Percentiles rank a stretch among this genome's conserved stretches.
These are phyloP conservation scores for Aristolochia californica DNA, from an alignment of 164 flowering plant species.

Conservation along the genomic window DNA sequence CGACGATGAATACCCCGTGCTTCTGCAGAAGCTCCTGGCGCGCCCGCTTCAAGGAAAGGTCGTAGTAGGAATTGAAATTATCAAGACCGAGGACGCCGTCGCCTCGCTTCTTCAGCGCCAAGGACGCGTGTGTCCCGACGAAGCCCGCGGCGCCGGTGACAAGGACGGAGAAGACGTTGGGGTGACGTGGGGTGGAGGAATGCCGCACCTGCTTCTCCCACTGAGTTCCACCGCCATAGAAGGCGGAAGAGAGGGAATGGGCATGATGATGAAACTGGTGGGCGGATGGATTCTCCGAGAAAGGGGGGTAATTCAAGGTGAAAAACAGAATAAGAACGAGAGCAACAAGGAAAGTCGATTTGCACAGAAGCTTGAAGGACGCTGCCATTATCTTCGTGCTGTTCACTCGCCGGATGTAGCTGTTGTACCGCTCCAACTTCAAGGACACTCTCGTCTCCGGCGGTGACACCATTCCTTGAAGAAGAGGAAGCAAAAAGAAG, in stretches of 20 bases:
- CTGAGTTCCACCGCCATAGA: constrained; percentile 25
- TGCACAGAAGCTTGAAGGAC: constrained; percentile 77
- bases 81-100: constrained; percentile 90
- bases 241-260: constrained; percentile 35
- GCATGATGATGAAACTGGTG: constrained; percentile 22
- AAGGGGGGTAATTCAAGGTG: constrained; percentile 63
- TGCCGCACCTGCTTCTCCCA: constrained; percentile 54
- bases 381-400: constrained; percentile 60
- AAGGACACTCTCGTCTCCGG: constrained; percentile 39
- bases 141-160: constrained; percentile 56
- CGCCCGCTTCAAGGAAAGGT: constrained; percentile 62
- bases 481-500: too few relatives aligned
- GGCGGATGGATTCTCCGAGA: too few relatives aligned
- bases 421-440: constrained; percentile 80
- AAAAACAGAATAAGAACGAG: constrained; percentile 60
- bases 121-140: constrained; percentile 51
- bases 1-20: constrained; percentile 65
- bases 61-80: constrained; percentile 81
- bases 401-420: constrained; percentile 61
- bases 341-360: constrained; percentile 55
- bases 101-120: constrained; percentile 78
- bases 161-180: constrained; percentile 37
- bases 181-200: constrained; percentile 49
- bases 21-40: constrained; percentile 40
- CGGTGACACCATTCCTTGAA: too few relatives aligned